A percentile compares a stretch with the other conserved stretches of the same genome.
These are phyloP conservation scores for Sisymbrium irio DNA, from an alignment of 345 rosid species.

Conservation along the genomic window DNA sequence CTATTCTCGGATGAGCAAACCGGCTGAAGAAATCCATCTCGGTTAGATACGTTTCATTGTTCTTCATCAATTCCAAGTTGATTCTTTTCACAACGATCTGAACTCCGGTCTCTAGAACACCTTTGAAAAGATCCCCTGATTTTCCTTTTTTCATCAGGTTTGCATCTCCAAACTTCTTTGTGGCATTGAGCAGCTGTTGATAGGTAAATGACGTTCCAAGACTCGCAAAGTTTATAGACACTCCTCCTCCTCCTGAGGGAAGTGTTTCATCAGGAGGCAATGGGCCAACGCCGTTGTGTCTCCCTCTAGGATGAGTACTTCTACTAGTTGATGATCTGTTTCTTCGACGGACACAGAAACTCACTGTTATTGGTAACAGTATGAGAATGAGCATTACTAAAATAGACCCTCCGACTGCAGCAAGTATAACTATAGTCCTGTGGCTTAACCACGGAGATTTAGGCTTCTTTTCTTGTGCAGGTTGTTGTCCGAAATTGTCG, in stretches of 20 bases:
- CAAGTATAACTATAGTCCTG: conserved; percentile 48
- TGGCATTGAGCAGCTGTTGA: conserved; percentile 59
- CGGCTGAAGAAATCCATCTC: conserved; percentile 77
- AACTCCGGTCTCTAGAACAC: conserved; percentile 56
- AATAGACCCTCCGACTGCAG: conserved; percentile 69
- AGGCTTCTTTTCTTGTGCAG: background rate
- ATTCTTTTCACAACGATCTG: conserved; percentile 66
- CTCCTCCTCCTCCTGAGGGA: conserved; percentile 39
- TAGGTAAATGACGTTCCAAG: conserved; percentile 62
- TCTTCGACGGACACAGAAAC: conserved; percentile 46
- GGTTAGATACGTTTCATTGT: conserved; percentile 47
- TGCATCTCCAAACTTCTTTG: conserved; percentile 52
- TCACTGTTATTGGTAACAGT: conserved; percentile 43
- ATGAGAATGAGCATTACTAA: conserved; percentile 46
- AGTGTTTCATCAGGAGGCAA: conserved; percentile 52
- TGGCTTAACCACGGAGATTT: conserved; percentile 45
- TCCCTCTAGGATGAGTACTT: conserved; percentile 34
- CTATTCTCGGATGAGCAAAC: conserved; percentile 65
- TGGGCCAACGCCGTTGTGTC: conserved; percentile 50
- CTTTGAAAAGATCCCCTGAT: conserved; percentile 80
- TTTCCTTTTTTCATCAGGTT: conserved; percentile 80
- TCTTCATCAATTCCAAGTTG: conserved; percentile 40
- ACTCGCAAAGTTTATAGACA: conserved; percentile 43
- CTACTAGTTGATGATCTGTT: conserved; percentile 28
- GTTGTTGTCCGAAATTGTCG: conserved; percentile 23